phyloP scores from a whole-genome alignment of 306 rosid species.

The Prunus campanulata region DNA sequence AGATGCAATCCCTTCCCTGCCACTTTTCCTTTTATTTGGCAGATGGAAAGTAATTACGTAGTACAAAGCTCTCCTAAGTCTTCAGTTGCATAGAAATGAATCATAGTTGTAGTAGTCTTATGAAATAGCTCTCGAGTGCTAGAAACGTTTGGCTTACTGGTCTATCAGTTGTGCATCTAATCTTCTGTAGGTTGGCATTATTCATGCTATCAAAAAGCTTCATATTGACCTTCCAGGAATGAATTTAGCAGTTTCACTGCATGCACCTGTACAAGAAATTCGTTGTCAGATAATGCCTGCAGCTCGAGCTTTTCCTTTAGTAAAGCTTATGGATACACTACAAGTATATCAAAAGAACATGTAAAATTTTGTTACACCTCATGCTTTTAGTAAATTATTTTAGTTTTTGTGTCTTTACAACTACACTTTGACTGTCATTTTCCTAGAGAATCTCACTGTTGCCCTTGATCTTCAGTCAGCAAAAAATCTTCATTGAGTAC shows the following conservation, averaged over 20 bases:
- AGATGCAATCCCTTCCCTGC: too few relatives aligned
- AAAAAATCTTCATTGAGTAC: conserved; percentile 91
- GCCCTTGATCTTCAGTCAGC: conserved; percentile 48
- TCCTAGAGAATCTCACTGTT: conserved; percentile 15
- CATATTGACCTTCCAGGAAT: conserved; percentile 85
- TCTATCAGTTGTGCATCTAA: conserved; percentile 17
- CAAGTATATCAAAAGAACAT: conserved; percentile 77
- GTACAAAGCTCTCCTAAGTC: background rate
- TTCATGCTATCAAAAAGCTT: conserved; percentile 88
- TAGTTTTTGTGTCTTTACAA: background rate
- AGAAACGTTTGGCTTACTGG: conserved; percentile 20
- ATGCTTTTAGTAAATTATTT: conserved; percentile 1
- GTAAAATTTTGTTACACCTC: conserved; percentile 24
- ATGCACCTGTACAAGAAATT: conserved; percentile 88
- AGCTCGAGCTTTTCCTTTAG: conserved; percentile 92
- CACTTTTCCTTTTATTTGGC: too few relatives aligned
- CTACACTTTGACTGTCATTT: conserved; percentile 1
- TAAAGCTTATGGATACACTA: conserved; percentile 80
- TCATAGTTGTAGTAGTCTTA: background rate
- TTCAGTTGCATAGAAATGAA: background rate
- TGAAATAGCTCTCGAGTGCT: conserved; percentile 9
- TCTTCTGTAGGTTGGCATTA: conserved; percentile 73
- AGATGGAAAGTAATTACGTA: background rate
- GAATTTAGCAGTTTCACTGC: conserved; percentile 94
- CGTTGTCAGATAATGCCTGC: conserved; percentile 99